Evolutionary conservation across 2,329 filamentous ascomycete species (phyloP).

Genomic region (Colletotrichum sansevieriae): DNA sequence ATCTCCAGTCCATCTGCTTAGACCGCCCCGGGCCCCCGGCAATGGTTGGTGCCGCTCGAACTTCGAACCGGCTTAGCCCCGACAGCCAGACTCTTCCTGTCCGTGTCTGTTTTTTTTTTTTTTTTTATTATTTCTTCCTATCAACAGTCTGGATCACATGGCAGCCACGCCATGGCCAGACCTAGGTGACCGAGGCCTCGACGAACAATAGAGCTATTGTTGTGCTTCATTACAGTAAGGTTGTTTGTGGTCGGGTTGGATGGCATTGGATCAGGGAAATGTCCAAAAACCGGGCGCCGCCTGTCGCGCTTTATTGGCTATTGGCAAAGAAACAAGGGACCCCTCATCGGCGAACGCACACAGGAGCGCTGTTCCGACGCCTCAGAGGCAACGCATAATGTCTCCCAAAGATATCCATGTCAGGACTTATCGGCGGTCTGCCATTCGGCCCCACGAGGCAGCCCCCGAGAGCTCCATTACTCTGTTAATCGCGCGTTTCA

Average conservation of each 20-base stretch:
- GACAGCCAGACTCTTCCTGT: conserved; percentile 8
- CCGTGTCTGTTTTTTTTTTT: conserved; percentile 5
- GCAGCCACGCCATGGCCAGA: conserved; percentile 13
- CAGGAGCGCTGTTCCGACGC: conserved; percentile 5
- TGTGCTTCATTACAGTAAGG: not conserved
- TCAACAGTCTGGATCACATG: conserved; percentile 9
- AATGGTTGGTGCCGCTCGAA: conserved; percentile 33
- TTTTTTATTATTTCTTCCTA: conserved; percentile 8
- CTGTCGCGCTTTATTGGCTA: not conserved
- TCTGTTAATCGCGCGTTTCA: conserved; percentile 37
- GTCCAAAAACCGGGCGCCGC: conserved; percentile 1
- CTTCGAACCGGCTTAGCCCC: conserved; percentile 33
- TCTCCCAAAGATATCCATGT: conserved; percentile 22
- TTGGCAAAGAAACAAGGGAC: conserved; percentile 16
- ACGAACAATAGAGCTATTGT: conserved; percentile 1
- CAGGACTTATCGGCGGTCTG: conserved; percentile 21
- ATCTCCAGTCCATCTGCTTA: conserved; percentile 24
- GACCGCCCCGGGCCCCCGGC: conserved; percentile 28
- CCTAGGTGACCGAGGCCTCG: not conserved
- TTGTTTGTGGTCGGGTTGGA: conserved; percentile 1
- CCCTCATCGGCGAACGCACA: conserved; percentile 7
- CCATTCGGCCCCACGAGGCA: conserved; percentile 28
- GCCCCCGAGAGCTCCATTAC: conserved; percentile 16
- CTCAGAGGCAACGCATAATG: conserved; percentile 5
- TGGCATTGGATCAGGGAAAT: not conserved